phyloP scores from a whole-genome alignment of 2,329 filamentous ascomycete species.

The Xylaria sp. region DNA sequence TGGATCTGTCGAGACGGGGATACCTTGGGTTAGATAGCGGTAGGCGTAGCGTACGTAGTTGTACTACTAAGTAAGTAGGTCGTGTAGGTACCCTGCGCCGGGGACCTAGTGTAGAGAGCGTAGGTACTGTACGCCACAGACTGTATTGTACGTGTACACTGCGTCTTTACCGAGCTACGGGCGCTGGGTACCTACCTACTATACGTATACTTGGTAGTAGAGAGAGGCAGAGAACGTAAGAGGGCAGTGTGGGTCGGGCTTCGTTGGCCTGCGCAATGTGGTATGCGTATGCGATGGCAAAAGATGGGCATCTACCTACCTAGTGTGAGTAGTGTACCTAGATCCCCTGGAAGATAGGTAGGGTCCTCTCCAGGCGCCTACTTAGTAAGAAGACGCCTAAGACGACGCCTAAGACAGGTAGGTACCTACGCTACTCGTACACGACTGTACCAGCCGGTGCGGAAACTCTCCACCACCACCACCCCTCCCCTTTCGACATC shows the following conservation, averaged over 20 bases:
- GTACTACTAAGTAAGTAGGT: too few relatives aligned
- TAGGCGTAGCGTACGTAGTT: neutral
- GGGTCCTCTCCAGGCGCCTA: neutral
- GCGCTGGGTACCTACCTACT: too few relatives aligned
- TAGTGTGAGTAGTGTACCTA: neutral
- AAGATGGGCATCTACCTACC: neutral
- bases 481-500: conserved; percentile 26
- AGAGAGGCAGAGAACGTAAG: neutral
- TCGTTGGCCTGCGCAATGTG: conserved; percentile 31
- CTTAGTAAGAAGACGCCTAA: too few relatives aligned
- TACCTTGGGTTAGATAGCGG: neutral
- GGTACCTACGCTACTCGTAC: neutral
- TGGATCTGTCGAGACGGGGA: conserved; percentile 6
- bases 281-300: conserved; percentile 30
- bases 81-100: neutral
- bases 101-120: too few relatives aligned
- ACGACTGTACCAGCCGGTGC: neutral
- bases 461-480: conserved; percentile 26
- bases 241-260: conserved; percentile 17
- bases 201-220: too few relatives aligned
- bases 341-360: neutral
- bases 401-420: neutral
- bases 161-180: neutral
- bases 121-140: neutral
- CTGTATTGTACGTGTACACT: neutral